Evolutionary conservation across 2,329 filamentous ascomycete genomes (phyloP).

Genomic region (Xylariaceae sp.): DNA sequence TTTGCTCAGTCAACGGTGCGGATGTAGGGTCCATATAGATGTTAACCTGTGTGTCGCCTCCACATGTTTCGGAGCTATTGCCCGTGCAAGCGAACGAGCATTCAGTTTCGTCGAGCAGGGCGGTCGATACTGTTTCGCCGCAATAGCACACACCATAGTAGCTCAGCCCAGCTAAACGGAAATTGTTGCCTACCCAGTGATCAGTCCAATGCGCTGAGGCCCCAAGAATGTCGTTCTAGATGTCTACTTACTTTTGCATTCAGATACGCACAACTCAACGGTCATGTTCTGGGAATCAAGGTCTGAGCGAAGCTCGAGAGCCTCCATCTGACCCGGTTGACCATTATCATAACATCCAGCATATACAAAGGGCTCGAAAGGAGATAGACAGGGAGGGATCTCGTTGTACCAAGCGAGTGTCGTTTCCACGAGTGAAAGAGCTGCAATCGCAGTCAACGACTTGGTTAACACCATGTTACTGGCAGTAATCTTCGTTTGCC

Average conservation of each 20-base stretch:
- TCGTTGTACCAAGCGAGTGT: slow-evolving; percentile 41
- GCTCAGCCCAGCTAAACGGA: slow-evolving; percentile 47
- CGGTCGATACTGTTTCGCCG: slow-evolving; percentile 48
- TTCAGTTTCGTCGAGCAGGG: slow-evolving; percentile 46
- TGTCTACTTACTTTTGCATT: slow-evolving; percentile 43
- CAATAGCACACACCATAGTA: slow-evolving; percentile 53
- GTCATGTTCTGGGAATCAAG: slow-evolving; percentile 40
- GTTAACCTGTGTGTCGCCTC: slow-evolving; percentile 23
- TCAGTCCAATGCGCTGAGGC: no score
- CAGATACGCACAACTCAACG: slow-evolving; percentile 43
- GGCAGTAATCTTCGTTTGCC: neutral
- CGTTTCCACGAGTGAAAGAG: slow-evolving; percentile 34
- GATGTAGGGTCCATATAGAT: slow-evolving; percentile 42
- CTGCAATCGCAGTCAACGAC: slow-evolving; percentile 35
- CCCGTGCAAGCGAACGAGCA: slow-evolving; percentile 55
- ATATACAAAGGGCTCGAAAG: slow-evolving; percentile 46
- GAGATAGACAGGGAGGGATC: slow-evolving; percentile 41
- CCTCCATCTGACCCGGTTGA: slow-evolving; percentile 21
- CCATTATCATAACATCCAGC: slow-evolving; percentile 46
- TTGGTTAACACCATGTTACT: slow-evolving; percentile 31
- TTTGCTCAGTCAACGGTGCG: slow-evolving; percentile 34
- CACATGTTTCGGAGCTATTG: slow-evolving; percentile 37
- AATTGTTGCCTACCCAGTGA: slow-evolving; percentile 39
- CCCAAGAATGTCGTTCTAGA: neutral
- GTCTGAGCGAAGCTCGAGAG: slow-evolving; percentile 41